A percentile compares a stretch with the other conserved stretches of the same genome.
These are phyloP conservation scores for Arabis hirsuta DNA, from an alignment of 345 rosid genomes.

Conservation along the genomic window DNA sequence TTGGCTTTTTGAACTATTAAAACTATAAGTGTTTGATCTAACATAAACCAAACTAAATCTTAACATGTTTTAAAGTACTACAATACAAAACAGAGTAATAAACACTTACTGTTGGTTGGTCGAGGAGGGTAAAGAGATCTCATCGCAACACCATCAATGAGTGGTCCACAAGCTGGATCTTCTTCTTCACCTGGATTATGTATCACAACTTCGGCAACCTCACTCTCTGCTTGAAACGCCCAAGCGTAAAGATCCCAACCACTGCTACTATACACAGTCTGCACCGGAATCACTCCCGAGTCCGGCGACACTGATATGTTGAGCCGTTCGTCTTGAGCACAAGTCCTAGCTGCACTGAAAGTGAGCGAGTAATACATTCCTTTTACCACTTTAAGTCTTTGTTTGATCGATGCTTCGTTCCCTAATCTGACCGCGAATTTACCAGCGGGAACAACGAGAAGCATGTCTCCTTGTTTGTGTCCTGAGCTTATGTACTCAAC, in stretches of 20 bases:
- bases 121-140: slow-evolving; percentile 65
- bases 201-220: slow-evolving; percentile 53
- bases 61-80: too few species aligned
- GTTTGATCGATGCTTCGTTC: slow-evolving; percentile 90
- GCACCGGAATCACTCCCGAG: slow-evolving; percentile 75
- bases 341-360: slow-evolving; percentile 86
- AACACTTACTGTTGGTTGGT: slow-evolving; percentile 56
- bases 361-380: slow-evolving; percentile 76
- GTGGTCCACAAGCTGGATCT: slow-evolving; percentile 90
- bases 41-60: not conserved
- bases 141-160: slow-evolving; percentile 73
- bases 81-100: slow-evolving; percentile 1
- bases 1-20: not conserved
- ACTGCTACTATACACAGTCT: slow-evolving; percentile 75
- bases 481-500: slow-evolving; percentile 90
- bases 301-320: slow-evolving; percentile 79
- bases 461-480: slow-evolving; percentile 94
- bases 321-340: slow-evolving; percentile 81
- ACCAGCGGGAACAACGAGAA: slow-evolving; percentile 84
- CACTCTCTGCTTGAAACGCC: slow-evolving; percentile 63
- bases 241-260: slow-evolving; percentile 92
- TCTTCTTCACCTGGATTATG: slow-evolving; percentile 88
- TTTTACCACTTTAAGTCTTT: slow-evolving; percentile 53
- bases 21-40: not conserved
- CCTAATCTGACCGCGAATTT: slow-evolving; percentile 80